Conservation (phyloP, 306 rosid species). For the barrel medic (Medicago truncatula) region DNA sequence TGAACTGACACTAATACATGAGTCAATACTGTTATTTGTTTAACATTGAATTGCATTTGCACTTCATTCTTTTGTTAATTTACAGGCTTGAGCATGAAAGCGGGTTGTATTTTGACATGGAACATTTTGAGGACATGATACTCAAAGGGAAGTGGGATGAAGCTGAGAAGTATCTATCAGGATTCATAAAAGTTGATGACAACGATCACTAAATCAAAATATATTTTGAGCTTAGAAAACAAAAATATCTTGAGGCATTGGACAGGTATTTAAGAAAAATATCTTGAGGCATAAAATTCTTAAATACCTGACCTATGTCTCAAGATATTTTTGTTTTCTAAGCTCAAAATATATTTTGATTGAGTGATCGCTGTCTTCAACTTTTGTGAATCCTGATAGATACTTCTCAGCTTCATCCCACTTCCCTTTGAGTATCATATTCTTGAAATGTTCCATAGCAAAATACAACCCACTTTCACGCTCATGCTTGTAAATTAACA, state of each 20-base stretch:
- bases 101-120: conserved; percentile 51
- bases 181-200: conserved; percentile 32
- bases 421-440: too few relatives aligned
- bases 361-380: too few relatives aligned
- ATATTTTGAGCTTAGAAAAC: conserved; percentile 54
- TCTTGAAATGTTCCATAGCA: too few relatives aligned
- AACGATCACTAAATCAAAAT: conserved; percentile 43
- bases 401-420: too few relatives aligned
- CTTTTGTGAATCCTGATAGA: too few relatives aligned
- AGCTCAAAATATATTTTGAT: too few relatives aligned
- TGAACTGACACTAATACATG: fast-evolving
- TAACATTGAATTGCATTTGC: not conserved
- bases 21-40: not conserved
- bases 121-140: conserved; percentile 48
- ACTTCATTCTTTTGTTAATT: not conserved
- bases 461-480: too few relatives aligned
- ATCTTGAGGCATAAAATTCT: too few relatives aligned
- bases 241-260: conserved; percentile 54
- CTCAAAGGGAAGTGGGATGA: conserved; percentile 55
- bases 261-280: too few relatives aligned
- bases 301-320: too few relatives aligned
- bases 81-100: conserved; percentile 59
- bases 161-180: conserved; percentile 47
- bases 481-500: too few relatives aligned
- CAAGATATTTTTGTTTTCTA: too few relatives aligned